A percentile compares a stretch with the other conserved stretches of the same genome.
Conservation (phyloP, 129 eudicot genomes). For the Chrysanthemum seticuspe region DNA sequence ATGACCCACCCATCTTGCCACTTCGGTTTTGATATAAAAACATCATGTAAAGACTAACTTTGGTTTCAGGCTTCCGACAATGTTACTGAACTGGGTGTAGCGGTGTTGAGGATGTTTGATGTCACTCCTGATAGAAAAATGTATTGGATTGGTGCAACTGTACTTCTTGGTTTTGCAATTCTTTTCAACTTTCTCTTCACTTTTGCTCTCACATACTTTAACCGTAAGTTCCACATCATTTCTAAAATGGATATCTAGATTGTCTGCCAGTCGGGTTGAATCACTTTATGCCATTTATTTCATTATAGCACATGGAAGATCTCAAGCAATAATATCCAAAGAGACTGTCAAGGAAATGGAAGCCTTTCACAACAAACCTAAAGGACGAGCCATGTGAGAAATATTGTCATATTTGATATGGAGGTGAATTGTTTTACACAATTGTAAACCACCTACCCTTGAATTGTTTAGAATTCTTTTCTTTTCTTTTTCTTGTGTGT, state of each 20-base stretch:
- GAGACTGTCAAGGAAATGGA: conserved; percentile 69
- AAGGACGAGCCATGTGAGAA: conserved; percentile 29
- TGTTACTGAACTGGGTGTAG: conserved; percentile 51
- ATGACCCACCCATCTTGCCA: no score
- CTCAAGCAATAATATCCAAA: conserved; percentile 74
- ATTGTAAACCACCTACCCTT: no score
- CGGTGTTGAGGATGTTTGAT: conserved; percentile 54
- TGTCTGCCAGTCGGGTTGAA: not conserved
- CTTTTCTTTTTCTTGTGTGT: no score
- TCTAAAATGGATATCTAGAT: not conserved
- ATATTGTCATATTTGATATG: not conserved
- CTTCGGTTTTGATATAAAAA: no score
- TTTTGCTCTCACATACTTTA: conserved; percentile 66
- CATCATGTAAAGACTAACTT: not conserved
- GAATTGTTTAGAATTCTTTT: no score
- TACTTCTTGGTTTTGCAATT: conserved; percentile 61
- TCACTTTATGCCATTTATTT: conserved; percentile 3
- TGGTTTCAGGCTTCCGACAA: conserved; percentile 55
- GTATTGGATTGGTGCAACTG: conserved; percentile 80
- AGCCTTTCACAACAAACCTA: conserved; percentile 9
- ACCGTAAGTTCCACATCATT: conserved; percentile 49
- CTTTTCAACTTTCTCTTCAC: conserved; percentile 68
- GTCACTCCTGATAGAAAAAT: conserved; percentile 48
- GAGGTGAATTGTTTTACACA: no score
- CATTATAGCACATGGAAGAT: conserved; percentile 62